phyloP scores from a whole-genome alignment of 805 yeast genomes.

The Kodamaea nitidulidarum region DNA sequence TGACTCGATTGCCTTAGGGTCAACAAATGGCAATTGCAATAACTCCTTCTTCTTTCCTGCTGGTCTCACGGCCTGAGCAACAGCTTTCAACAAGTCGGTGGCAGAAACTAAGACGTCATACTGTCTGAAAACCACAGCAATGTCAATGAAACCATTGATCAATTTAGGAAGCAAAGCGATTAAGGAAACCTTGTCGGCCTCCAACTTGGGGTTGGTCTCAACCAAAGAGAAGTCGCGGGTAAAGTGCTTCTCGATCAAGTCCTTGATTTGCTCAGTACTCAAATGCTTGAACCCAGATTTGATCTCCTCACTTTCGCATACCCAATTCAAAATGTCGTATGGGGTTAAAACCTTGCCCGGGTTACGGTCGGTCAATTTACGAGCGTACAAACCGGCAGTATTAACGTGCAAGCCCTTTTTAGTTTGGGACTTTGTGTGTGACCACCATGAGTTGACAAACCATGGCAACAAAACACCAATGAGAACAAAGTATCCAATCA shows the following conservation, averaged over 20 bases:
- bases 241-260: conserved; percentile 54
- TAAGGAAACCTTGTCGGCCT: conserved; percentile 47
- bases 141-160: conserved; percentile 69
- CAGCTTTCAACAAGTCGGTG: conserved; percentile 61
- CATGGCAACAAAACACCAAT: conserved; percentile 79
- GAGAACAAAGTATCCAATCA: conserved; percentile 58
- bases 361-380: conserved; percentile 66
- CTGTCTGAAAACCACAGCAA: conserved; percentile 75
- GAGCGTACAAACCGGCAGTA: conserved; percentile 78
- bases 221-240: conserved; percentile 41
- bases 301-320: conserved; percentile 68
- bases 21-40: conserved; percentile 77
- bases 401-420: conserved; percentile 76
- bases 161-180: conserved; percentile 63
- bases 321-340: conserved; percentile 52
- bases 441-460: conserved; percentile 90
- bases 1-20: conserved; percentile 39
- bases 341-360: conserved; percentile 65
- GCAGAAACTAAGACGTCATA: conserved; percentile 59
- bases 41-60: conserved; percentile 55
- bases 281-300: conserved; percentile 36
- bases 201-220: conserved; percentile 18
- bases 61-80: conserved; percentile 71
- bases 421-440: conserved; percentile 70
- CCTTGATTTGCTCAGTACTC: conserved; percentile 45